Conservation (phyloP, 2,329 filamentous ascomycete species). For the Torrubiella hemipterigena region DNA sequence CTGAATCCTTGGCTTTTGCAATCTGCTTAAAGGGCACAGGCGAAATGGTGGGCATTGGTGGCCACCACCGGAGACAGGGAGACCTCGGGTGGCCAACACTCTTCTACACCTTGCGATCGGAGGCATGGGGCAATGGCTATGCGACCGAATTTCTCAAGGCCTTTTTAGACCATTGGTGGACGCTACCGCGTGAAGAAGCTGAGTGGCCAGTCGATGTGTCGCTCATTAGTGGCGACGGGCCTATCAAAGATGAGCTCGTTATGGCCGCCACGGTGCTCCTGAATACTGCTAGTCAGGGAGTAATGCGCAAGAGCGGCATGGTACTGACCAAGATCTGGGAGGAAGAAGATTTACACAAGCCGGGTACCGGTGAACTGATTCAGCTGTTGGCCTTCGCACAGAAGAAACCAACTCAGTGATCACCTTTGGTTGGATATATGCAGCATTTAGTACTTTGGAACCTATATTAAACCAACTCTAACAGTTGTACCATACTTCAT, state of each 20-base stretch:
- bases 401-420: no score
- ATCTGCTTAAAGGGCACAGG: no score
- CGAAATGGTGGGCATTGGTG: conserved; percentile 40
- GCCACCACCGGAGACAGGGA: conserved; percentile 22
- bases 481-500: no score
- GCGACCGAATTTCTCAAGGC: conserved; percentile 43
- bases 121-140: conserved; percentile 43
- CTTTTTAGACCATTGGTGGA: conserved; percentile 34
- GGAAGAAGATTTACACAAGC: no score
- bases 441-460: no score
- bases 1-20: no score
- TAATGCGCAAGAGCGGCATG: conserved; percentile 47
- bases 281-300: conserved; percentile 41
- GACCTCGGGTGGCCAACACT: conserved; percentile 42
- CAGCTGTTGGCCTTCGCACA: no score
- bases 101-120: conserved; percentile 43
- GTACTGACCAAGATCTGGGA: conserved; percentile 29
- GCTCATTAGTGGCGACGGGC: conserved; percentile 14
- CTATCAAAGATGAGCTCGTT: conserved; percentile 29
- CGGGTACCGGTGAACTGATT: no score
- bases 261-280: conserved; percentile 32
- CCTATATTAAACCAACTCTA: no score
- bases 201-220: conserved; percentile 33
- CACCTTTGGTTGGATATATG: no score
- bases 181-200: conserved; percentile 31